Percentiles rank a stretch among this genome's conserved stretches.
Conservation (phyloP, 2,329 filamentous ascomycete genomes). For the Cercospora janseana region DNA sequence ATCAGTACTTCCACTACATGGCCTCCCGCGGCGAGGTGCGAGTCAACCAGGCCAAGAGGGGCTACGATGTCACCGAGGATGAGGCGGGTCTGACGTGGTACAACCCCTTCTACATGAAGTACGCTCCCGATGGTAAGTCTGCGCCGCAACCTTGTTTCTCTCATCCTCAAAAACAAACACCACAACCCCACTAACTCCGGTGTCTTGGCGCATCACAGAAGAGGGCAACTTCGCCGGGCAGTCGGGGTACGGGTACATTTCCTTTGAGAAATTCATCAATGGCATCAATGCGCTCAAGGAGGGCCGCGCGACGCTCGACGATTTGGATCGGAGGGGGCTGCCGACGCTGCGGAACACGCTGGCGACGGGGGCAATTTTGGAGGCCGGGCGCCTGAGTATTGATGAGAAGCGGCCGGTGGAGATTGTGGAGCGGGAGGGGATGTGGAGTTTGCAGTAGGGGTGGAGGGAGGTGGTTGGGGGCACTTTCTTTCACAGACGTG, state of each 20-base stretch:
- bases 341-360: slow-evolving; percentile 87
- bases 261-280: slow-evolving; percentile 94
- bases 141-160: not conserved
- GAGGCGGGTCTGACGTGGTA: slow-evolving; percentile 71
- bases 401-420: slow-evolving; percentile 77
- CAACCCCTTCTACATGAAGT: slow-evolving; percentile 60
- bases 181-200: not conserved
- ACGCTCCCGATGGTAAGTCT: slow-evolving; percentile 42
- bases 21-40: slow-evolving; percentile 79
- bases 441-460: slow-evolving; percentile 64
- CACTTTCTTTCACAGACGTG: too few species aligned
- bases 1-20: slow-evolving; percentile 97
- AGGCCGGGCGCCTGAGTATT: slow-evolving; percentile 79
- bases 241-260: slow-evolving; percentile 88
- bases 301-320: slow-evolving; percentile 66
- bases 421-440: slow-evolving; percentile 64
- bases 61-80: slow-evolving; percentile 92
- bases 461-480: too few species aligned
- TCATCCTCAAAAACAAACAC: not conserved
- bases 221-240: slow-evolving; percentile 92
- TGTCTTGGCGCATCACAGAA: too few species aligned
- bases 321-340: slow-evolving; percentile 75
- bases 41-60: slow-evolving; percentile 88
- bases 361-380: slow-evolving; percentile 85
- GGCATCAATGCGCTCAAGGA: slow-evolving; percentile 76